Evolutionary conservation across 306 rosid genomes (phyloP).

Genomic region (Luffa acutangula): DNA sequence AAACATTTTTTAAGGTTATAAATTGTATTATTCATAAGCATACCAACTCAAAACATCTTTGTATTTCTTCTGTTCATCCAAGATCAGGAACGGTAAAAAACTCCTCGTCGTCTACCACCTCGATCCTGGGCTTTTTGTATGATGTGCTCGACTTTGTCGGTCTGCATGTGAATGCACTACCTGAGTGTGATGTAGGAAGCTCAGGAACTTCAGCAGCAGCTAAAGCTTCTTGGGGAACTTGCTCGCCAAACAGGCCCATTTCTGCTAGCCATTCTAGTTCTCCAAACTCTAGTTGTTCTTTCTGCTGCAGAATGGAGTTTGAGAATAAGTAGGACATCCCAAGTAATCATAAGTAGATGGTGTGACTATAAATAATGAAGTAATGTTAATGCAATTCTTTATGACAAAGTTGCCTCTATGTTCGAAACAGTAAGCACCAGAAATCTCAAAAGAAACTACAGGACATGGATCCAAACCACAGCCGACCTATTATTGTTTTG

Average conservation of each 20-base stretch:
- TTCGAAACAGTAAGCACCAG: neutral
- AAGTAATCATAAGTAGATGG: neutral
- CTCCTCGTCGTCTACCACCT: slow-evolving; percentile 65
- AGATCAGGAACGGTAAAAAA: slow-evolving; percentile 82
- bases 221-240: slow-evolving; percentile 45
- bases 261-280: slow-evolving; percentile 90
- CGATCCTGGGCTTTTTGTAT: slow-evolving; percentile 72
- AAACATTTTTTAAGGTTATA: neutral
- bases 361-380: neutral
- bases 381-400: neutral
- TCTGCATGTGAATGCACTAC: slow-evolving; percentile 31
- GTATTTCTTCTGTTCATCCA: slow-evolving; percentile 27
- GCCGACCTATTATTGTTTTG: neutral
- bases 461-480: neutral
- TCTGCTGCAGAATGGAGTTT: slow-evolving; percentile 26
- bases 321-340: neutral
- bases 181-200: slow-evolving; percentile 45
- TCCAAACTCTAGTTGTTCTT: slow-evolving; percentile 68
- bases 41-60: neutral
- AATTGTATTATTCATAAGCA: neutral
- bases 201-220: slow-evolving; percentile 97
- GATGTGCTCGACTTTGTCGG: slow-evolving; percentile 38
- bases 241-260: slow-evolving; percentile 58
- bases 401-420: neutral
- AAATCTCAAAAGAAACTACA: neutral